Evolutionary conservation across 164 flowering plant genomes (phyloP).

Genomic region (Hamamelis virginiana): DNA sequence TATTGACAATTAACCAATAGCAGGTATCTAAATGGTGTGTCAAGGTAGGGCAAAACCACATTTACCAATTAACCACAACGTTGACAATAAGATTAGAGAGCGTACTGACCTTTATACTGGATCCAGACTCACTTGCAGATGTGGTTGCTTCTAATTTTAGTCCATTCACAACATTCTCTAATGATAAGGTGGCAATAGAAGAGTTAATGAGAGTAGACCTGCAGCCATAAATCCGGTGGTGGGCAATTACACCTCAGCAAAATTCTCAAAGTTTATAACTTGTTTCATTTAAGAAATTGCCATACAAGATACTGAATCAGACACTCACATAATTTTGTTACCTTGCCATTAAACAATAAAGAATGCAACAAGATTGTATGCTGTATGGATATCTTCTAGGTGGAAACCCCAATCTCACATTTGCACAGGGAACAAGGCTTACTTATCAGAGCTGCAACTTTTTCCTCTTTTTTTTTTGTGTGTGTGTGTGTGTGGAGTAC

Average conservation of each 20-base stretch:
- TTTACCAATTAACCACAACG: no score
- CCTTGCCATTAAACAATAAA: not conserved
- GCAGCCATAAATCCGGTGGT: slow-evolving; percentile 22
- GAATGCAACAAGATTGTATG: not conserved
- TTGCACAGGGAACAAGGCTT: not conserved
- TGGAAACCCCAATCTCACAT: not conserved
- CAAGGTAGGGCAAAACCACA: no score
- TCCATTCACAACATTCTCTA: slow-evolving; percentile 46
- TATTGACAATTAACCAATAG: no score
- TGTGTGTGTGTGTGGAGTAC: no score
- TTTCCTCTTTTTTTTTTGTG: no score
- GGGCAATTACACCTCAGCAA: not conserved
- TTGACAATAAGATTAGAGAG: not conserved
- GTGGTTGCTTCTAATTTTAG: slow-evolving; percentile 34
- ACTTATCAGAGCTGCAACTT: no score
- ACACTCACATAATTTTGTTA: not conserved
- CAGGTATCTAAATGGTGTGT: no score
- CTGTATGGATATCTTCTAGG: not conserved
- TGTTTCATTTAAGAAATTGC: not conserved
- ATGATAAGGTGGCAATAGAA: slow-evolving; percentile 37
- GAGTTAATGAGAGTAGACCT: slow-evolving; percentile 56
- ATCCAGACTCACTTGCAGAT: slow-evolving; percentile 46
- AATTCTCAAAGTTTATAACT: not conserved
- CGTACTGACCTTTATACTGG: slow-evolving; percentile 46
- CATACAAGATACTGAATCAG: not conserved